Conservation (phyloP, 2,329 filamentous ascomycete species). For the Fusarium chaquense region DNA sequence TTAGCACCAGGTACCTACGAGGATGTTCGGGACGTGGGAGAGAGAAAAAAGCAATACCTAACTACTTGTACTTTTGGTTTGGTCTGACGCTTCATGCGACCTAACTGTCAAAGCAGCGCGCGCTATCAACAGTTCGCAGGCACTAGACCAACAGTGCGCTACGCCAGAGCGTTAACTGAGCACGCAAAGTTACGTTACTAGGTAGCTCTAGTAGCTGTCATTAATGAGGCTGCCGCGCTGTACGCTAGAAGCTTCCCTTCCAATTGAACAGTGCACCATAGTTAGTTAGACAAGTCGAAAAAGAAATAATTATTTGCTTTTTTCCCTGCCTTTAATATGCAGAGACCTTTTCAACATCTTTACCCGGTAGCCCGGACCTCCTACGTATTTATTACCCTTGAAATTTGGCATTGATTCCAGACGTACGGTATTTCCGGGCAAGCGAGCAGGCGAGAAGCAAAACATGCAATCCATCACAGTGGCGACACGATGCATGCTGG, state of each 20-base stretch:
- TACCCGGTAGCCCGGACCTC: neutral
- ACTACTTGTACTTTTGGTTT: neutral
- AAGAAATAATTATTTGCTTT: neutral
- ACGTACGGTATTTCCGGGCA: neutral
- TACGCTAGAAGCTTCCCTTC: neutral
- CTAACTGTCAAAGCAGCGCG: neutral
- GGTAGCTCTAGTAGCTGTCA: rapidly evolving
- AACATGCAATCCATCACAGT: neutral
- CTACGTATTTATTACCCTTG: too few species aligned
- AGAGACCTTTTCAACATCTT: neutral
- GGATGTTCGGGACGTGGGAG: neutral
- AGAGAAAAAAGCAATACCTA: neutral
- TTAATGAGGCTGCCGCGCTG: neutral
- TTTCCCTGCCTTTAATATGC: neutral
- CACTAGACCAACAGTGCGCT: neutral
- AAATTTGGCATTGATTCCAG: neutral
- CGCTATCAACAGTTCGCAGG: neutral
- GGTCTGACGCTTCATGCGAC: neutral
- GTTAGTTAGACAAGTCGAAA: neutral
- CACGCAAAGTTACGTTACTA: neutral
- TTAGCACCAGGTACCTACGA: too few species aligned
- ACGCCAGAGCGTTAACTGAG: neutral
- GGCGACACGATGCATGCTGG: neutral
- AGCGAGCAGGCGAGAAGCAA: neutral
- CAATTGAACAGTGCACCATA: neutral